Base-by-base conservation (phyloP, 2,329 filamentous ascomycete genomes). In the Fusarium tjaetaba region DNA sequence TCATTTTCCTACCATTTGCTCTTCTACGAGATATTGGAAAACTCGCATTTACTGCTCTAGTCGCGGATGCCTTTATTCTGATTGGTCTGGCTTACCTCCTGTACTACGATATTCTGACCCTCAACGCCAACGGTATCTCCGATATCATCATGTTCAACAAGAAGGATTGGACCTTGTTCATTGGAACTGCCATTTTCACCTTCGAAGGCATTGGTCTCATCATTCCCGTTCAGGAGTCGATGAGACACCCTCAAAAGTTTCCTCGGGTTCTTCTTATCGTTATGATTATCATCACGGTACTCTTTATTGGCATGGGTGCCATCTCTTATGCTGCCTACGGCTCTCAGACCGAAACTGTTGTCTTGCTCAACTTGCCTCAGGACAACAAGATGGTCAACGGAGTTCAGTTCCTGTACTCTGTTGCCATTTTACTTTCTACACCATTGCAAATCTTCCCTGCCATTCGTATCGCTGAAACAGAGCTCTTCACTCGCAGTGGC, bases 151-250 rank as follows among this genome's bases (percentile, higher is more conserved):
- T 93, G 79, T 98, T 99, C 88, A 99, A 99, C 85, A 84, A 92
- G 45, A 90, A 93, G 69, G 92, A 95, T 81, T 99, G 97, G 96
- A 97, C 96, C 0, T 88, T 99, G 9, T 98, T 99, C 82, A 99
- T 99, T 77, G 97, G 96, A 70, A 99, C 97, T 1, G 96, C 97
- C 34, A 98, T 99, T 81, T 99, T 99, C 85, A 98, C 96, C 0
- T 99, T 98, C 80, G 96, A 99, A 81, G 96, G 96, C 34, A 97
- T 99, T 70, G 97, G 96, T 18, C 90, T 99, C 55, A 97, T 99
- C 82, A 98, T 99, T 71, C 96, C 97, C 0, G 98, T 99, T 68
- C 97, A 99, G 83, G 95, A 97, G 79, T 97, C 95, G 28, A 99
- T 99, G 96, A 93, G 92, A 80, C 88, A 95, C 46, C 97, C 96